Evolutionary conservation across 257 asterid species (phyloP), one percentile per base, ranked within the genome.

Genomic region (Petunia axillaris): DNA sequence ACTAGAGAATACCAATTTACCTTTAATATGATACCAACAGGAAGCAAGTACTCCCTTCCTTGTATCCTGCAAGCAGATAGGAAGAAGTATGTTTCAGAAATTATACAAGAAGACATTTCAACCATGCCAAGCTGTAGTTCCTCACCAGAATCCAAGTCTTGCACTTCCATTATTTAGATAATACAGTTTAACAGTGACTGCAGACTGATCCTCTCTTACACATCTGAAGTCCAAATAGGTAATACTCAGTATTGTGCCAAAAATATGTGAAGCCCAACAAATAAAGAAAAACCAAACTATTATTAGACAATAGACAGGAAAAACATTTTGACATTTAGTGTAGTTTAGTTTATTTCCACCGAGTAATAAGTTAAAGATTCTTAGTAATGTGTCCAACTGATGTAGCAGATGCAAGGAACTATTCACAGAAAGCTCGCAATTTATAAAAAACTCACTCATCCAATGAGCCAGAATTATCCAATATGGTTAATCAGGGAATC

Each of bases 141-240:
- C 95, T 90, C 87, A 95, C 99, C 99, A 94, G 87, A 96, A 94
- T 63, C 98, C 99, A 85, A 96, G 97, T 83, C 99, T 90, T 77
- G 99, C 99, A 86, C 99, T 96, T 89, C 99, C 99, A 75, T 89
- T 94, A 79, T 73, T 89, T 54, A 96, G 90, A 89, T 96, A 94
- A 88, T 96, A 96, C 73, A 96, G 82, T 85, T 89, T 96, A 79
- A 94, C 59, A 4, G 98, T 59, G 76, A 96, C 95, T 16, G 97
- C 96, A 46, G 98, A 91, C 68, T 87, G 95, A 75, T 96, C 99
- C 83, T 87, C 95, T 84, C 99, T 89, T 80, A 96, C 99, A 82
- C 99, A 94, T 86, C 99, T 96, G 93, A 83, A 81, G 35, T 46
- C 35, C 79, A 79, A 50, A 66, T 57, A 52, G 77, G 71, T 4